phyloP scores from a whole-genome alignment of 1,284 basidiomycete genomes.

The Cryptococcus sp. region DNA sequence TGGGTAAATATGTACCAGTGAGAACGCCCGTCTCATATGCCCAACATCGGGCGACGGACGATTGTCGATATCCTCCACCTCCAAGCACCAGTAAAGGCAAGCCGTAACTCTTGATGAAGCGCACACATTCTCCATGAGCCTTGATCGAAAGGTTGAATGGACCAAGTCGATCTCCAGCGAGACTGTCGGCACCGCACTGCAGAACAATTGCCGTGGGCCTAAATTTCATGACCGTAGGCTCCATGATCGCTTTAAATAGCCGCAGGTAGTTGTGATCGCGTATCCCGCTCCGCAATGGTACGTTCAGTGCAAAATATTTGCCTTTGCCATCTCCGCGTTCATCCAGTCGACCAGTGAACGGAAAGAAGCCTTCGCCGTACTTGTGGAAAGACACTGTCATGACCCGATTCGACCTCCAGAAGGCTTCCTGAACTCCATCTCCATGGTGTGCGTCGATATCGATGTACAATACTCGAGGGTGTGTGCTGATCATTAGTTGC shows the following conservation, averaged over 20 bases:
- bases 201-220: conserved; percentile 87
- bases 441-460: conserved; percentile 98
- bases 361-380: conserved; percentile 98
- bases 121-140: conserved; percentile 97
- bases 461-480: conserved; percentile 88
- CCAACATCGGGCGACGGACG: conserved; percentile 97
- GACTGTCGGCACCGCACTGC: conserved; percentile 94
- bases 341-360: conserved; percentile 87
- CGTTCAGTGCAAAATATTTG: conserved; percentile 94
- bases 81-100: conserved; percentile 87
- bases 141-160: conserved; percentile 98
- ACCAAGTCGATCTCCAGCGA: conserved; percentile 89
- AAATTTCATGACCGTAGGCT: conserved; percentile 86
- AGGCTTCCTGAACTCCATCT: conserved; percentile 94
- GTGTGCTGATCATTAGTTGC: conserved; percentile 56
- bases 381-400: conserved; percentile 99
- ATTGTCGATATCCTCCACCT: conserved; percentile 79
- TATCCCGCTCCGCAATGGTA: conserved; percentile 92
- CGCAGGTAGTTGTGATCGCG: conserved; percentile 95
- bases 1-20: conserved; percentile 76
- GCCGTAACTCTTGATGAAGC: conserved; percentile 88
- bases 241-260: conserved; percentile 93
- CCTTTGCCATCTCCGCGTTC: conserved; percentile 80
- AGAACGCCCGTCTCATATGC: conserved; percentile 95
- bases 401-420: conserved; percentile 95